Conservation (phyloP, 1,284 basidiomycete genomes). For the Fomitopsis pinicola region DNA sequence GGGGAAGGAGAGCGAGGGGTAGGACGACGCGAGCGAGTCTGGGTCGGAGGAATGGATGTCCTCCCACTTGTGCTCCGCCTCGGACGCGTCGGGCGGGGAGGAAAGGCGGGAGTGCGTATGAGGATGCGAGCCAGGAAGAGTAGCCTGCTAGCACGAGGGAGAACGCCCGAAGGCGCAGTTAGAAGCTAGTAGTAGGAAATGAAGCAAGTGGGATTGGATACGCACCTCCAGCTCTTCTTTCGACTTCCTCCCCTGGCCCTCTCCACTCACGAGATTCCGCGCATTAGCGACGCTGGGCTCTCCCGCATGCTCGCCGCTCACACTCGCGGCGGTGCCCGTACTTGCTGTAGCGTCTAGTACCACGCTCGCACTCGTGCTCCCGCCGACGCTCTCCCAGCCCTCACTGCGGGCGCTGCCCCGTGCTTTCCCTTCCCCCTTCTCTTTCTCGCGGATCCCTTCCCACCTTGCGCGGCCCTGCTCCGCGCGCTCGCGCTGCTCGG, state of each 20-base stretch:
- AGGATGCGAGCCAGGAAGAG: constrained; percentile 14
- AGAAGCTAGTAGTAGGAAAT: not conserved
- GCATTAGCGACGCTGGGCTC: constrained; percentile 36
- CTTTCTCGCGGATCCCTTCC: constrained; percentile 52
- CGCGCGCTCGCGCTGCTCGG: constrained; percentile 71
- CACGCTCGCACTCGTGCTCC: constrained; percentile 25
- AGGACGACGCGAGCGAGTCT: constrained; percentile 59
- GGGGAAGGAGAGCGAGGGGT: constrained; percentile 70
- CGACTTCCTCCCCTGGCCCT: constrained; percentile 32
- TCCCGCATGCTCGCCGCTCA: constrained; percentile 3
- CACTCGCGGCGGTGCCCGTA: constrained; percentile 16
- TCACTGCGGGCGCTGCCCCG: constrained; percentile 30
- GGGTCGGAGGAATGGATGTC: constrained; percentile 44
- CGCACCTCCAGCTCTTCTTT: constrained; percentile 24
- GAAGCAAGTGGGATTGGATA: not conserved
- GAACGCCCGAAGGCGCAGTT: not conserved
- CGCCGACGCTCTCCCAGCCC: constrained; percentile 49
- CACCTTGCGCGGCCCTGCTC: constrained; percentile 69
- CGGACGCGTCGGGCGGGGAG: constrained; percentile 34
- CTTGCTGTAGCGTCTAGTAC: constrained; percentile 16
- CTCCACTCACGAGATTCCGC: constrained; percentile 41
- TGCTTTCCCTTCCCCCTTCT: constrained; percentile 25
- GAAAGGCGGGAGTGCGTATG: constrained; percentile 15
- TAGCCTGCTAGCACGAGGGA: constrained; percentile 11
- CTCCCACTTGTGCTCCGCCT: constrained; percentile 55